Base-by-base conservation (phyloP, 2,329 filamentous ascomycete species). In the Colletotrichum phormii region DNA sequence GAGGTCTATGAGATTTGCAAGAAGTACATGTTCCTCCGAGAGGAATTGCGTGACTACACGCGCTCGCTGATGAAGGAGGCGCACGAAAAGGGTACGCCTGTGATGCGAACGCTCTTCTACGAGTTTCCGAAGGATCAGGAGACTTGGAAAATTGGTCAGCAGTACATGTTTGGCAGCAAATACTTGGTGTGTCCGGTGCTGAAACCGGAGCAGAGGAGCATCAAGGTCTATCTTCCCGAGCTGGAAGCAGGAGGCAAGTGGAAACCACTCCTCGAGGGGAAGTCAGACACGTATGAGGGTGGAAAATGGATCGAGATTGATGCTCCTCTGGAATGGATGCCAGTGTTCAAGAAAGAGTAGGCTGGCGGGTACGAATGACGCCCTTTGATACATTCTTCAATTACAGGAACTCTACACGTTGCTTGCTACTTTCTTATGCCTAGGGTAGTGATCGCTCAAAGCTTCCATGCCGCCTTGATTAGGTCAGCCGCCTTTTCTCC, bases 81-180 rank as follows among this genome's bases (percentile, higher is more conserved):
- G 0, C 89, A 91, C 74, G 84, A 88, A 73, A 87, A 86, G 64
- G 91, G 91, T 0, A 85, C 85, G 0, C 91, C 91, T 0, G 82
- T 93, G 11, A 93, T 93, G 77, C 81, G 91, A 13, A 84, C 90
- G 0, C 77, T 90, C 12, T 93, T 93, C 77, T 91, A 90, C 74
- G 90, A 91, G 71, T 93, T 92, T 71, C 90, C 90, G 0, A 71
- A 81, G 0, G 90, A 93, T 71, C 60, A 79, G 13, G 79, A 77
- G 68, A 82, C 84, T 18, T 93, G 91, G 91, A 83, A 86, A 5
- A 77, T 91, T 3, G 88, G 90, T 64, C 86, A 86, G 37, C 86
- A 92, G 81, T 93, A 92, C 77, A 89, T 93, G 86, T 93, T 88
- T 76, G 91, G 91, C 0, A 77, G 81, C 18, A 88, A 86, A 77